Evolutionary conservation across 2,329 filamentous ascomycete species (phyloP).

Genomic region (Arthrobotrys megalospora): DNA sequence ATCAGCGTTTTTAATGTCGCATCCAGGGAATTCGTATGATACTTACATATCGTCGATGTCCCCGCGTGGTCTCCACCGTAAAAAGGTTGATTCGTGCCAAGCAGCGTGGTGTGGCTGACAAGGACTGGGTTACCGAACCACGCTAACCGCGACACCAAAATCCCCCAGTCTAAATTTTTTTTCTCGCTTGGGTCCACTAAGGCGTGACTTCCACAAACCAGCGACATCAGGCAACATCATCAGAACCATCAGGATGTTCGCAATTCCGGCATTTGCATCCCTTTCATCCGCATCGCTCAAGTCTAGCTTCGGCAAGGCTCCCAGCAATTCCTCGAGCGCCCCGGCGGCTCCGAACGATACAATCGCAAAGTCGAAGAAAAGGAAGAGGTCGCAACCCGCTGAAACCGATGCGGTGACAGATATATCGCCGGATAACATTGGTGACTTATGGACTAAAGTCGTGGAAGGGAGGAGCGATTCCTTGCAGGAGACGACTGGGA

Average conservation of each 20-base stretch:
- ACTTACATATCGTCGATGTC: constrained; percentile 58
- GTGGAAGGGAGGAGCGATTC: constrained; percentile 77
- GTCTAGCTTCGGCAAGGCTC: constrained; percentile 67
- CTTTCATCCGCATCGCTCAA: constrained; percentile 69
- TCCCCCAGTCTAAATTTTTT: constrained; percentile 26
- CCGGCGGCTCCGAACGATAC: constrained; percentile 70
- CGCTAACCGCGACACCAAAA: constrained; percentile 45
- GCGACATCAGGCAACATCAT: constrained; percentile 68
- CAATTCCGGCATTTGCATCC: constrained; percentile 67
- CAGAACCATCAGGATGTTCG: constrained; percentile 68
- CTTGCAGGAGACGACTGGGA: constrained; percentile 25
- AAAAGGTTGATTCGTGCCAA: constrained; percentile 51
- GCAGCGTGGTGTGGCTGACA: constrained; percentile 53
- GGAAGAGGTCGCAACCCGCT: constrained; percentile 64
- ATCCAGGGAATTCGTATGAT: constrained; percentile 56
- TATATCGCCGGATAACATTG: constrained; percentile 80
- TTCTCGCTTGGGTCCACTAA: constrained; percentile 47
- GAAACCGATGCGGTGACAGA: constrained; percentile 66
- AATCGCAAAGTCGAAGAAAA: constrained; percentile 74
- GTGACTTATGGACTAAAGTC: constrained; percentile 82
- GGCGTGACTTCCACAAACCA: constrained; percentile 63
- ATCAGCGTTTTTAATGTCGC: constrained; percentile 59
- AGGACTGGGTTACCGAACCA: constrained; percentile 49
- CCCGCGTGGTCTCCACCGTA: constrained; percentile 45
- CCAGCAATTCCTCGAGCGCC: constrained; percentile 66